phyloP scores from a whole-genome alignment of 768 basidiomycete species.

The Mrakia frigida region DNA sequence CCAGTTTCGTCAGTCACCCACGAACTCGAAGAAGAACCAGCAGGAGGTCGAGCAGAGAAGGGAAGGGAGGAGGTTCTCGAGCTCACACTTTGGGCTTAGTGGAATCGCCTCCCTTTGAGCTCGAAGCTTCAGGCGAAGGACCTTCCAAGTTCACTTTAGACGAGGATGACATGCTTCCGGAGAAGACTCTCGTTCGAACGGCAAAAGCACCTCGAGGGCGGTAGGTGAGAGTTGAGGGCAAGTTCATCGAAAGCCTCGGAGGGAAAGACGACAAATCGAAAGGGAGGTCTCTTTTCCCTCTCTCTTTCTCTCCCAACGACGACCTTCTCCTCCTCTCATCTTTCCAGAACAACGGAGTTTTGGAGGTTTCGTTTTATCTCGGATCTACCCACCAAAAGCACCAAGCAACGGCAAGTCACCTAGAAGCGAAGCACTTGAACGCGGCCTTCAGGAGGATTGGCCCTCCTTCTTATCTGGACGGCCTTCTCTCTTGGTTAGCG shows the following conservation, averaged over 20 bases:
- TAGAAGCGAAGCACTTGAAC: no score
- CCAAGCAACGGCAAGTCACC: no score
- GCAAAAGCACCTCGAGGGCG: background rate
- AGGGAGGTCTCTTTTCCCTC: no score
- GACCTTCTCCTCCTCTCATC: no score
- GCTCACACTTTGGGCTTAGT: constrained; percentile 1
- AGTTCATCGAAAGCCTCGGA: background rate
- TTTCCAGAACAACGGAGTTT: no score
- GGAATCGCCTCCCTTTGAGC: background rate
- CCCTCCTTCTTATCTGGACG: no score
- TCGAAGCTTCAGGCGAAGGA: background rate
- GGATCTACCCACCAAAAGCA: no score
- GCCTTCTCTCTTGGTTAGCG: no score
- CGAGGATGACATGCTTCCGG: background rate
- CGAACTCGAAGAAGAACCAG: background rate
- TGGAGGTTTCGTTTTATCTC: no score
- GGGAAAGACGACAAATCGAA: no score
- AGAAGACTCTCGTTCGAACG: background rate
- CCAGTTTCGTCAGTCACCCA: background rate
- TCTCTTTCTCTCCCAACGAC: no score
- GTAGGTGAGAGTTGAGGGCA: background rate
- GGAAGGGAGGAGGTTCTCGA: background rate
- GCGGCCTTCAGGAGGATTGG: no score
- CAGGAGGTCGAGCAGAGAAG: background rate
- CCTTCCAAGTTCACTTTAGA: background rate